Percentiles rank a stretch among this genome's conserved stretches.
Evolutionary conservation across 176 grass and related monocot species (phyloP).

Genomic region (Microstegium vimineum): DNA sequence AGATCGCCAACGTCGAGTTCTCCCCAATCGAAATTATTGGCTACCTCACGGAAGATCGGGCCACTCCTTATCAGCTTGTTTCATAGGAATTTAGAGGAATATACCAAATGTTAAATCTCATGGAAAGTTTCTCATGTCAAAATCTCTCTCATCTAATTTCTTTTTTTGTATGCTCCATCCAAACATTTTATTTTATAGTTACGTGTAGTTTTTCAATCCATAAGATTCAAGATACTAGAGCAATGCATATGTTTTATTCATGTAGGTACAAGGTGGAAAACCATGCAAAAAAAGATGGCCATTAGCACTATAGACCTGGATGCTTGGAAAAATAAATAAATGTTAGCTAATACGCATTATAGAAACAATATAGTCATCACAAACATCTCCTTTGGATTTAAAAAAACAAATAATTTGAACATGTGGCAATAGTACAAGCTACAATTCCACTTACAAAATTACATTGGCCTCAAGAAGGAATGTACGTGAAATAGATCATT

Average conservation of each 20-base stretch:
- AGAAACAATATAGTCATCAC: no score
- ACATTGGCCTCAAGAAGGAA: neutral
- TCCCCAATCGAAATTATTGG: no score
- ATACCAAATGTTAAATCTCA: neutral
- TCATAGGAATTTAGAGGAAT: neutral
- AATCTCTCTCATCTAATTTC: no score
- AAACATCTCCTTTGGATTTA: neutral
- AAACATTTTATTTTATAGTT: neutral
- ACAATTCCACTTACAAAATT: neutral
- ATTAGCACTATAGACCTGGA: no score
- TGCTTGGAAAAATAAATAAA: neutral
- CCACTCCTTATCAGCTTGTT: neutral
- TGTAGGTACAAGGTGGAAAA: no score
- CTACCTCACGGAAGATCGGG: no score
- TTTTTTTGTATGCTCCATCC: neutral
- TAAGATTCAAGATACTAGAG: neutral
- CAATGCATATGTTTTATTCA: no score
- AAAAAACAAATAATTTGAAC: neutral
- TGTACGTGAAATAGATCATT: neutral
- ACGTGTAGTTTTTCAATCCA: neutral
- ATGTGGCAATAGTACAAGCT: neutral
- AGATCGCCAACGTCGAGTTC: no score
- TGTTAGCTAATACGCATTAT: neutral
- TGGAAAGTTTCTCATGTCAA: neutral
- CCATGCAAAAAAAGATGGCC: no score